These are phyloP conservation scores for Pinguiococcus pyrenoidosus DNA, from an alignment of 108 stramenopile species.

Conservation along the genomic window DNA sequence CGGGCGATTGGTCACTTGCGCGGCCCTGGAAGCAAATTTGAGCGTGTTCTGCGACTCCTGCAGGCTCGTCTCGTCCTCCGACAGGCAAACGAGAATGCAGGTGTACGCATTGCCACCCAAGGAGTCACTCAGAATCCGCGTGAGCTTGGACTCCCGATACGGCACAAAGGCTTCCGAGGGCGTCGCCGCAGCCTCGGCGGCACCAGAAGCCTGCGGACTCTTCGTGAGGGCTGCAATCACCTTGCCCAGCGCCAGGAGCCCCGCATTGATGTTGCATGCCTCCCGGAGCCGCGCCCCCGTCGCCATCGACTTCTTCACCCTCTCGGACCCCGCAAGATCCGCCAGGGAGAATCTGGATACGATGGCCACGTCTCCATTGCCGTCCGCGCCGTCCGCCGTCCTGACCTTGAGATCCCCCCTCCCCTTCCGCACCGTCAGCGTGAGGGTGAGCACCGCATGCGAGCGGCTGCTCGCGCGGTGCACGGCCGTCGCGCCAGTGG, in stretches of 20 bases:
- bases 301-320: constrained; percentile 14
- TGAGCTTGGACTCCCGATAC: constrained; percentile 30
- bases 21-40: no score
- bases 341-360: constrained; percentile 18
- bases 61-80: no score
- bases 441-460: constrained; percentile 25
- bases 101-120: constrained; percentile 18
- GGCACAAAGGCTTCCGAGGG: constrained; percentile 11
- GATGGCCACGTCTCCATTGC: not conserved
- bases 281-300: constrained; percentile 24
- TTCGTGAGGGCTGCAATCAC: constrained; percentile 9
- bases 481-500: constrained; percentile 15
- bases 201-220: not conserved
- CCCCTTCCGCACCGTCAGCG: not conserved
- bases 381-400: no score
- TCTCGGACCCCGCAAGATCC: constrained; percentile 30
- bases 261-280: constrained; percentile 20
- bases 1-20: no score
- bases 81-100: not conserved
- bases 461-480: constrained; percentile 20
- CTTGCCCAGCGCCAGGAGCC: constrained; percentile 24
- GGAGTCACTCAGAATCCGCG: constrained; percentile 12
- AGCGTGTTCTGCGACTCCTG: no score
- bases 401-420: no score
- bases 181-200: not conserved